Evolutionary conservation across 495 filamentous ascomycete genomes (phyloP), one percentile per base, ranked within the genome.

Genomic region (Tetracladium setigerum): DNA sequence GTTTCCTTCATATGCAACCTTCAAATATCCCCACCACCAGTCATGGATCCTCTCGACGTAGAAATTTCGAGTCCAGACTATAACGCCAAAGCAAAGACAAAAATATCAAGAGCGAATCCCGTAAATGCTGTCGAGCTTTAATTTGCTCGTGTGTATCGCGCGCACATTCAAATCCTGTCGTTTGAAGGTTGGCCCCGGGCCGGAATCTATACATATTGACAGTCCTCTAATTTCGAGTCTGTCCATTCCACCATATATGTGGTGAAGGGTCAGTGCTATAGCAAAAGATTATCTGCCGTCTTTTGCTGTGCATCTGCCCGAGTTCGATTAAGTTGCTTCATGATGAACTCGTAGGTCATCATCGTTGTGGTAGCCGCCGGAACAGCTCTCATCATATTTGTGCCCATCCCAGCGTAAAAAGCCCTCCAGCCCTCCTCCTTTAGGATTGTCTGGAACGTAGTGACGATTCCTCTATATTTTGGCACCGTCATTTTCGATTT

Each of bases 371-470:
- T 94, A 16, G 91, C 90, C 30, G 91, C 87, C 17, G 92, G 92
- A 15, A 99, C 82, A 13, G 92, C 94, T 42, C 92, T 79, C 72
- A 96, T 86, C 74, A 99, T 84, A 66, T 99, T 99, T 30, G 90
- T 95, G 31, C 92, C 94, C 78, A 99, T 94, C 22, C 92, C 92
- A 16, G 89, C 88, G 61, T 99, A 99, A 61, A 99, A 96, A 6
- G 89, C 94, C 41, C 84, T 74, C 89, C 94, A 95, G 1, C 92
- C 92, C 64, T 99, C 92, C 64, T 99, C 92, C 17, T 71, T 67
- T 30, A 95, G 63, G 38, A 99, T 96, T 2, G 82, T 89, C 53
- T 81, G 78, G 60, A 80, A 86, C 4, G 90, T 96, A 56, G 77
- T 80, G n/a, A 89, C 55, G 24, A 95, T 74, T 22, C 92, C 92